phyloP scores from a whole-genome alignment of 768 basidiomycete species.

The Termitomyces sp. region DNA sequence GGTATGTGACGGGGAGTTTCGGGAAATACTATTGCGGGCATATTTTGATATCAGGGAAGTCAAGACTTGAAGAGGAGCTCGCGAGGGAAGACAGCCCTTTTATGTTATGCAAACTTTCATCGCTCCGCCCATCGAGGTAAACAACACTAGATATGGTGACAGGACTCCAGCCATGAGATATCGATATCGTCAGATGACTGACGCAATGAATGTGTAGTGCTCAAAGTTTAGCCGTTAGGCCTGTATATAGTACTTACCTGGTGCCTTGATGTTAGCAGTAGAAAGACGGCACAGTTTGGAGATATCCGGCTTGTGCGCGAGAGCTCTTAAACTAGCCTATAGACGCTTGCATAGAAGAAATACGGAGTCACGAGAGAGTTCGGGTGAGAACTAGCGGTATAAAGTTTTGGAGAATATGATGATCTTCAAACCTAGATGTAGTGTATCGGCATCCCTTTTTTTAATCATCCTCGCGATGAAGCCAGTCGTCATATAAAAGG shows the following conservation, averaged over 20 bases:
- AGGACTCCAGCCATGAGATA: too few relatives aligned
- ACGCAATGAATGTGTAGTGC: background rate
- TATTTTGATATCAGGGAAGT: slow-evolving; percentile 4
- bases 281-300: background rate
- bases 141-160: background rate
- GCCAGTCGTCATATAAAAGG: background rate
- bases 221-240: background rate
- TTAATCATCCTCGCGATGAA: background rate
- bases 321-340: background rate
- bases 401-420: background rate
- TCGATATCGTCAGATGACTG: background rate
- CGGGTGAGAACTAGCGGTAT: background rate
- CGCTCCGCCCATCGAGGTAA: background rate
- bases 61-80: background rate
- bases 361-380: background rate
- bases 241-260: background rate
- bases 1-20: slow-evolving; percentile 31
- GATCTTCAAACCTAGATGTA: background rate
- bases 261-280: background rate
- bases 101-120: background rate
- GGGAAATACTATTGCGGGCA: slow-evolving; percentile 30
- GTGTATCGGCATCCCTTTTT: background rate
- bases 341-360: background rate
- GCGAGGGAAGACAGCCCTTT: background rate
- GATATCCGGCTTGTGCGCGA: background rate